phyloP scores from a whole-genome alignment of 805 yeast species.

The Candida maesae region DNA sequence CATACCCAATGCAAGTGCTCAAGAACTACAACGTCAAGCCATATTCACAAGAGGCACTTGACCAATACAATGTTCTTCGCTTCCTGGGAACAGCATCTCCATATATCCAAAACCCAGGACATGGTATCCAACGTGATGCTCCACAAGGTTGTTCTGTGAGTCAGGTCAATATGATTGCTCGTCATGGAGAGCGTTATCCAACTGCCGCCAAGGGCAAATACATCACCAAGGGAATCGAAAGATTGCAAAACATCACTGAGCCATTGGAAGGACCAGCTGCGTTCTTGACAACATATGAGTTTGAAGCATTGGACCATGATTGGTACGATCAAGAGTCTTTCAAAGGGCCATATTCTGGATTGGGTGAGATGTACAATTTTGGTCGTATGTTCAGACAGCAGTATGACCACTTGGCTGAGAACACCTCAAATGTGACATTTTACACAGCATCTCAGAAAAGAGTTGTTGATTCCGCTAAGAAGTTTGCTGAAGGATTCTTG shows the following conservation, averaged over 20 bases:
- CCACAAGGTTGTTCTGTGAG: constrained; percentile 49
- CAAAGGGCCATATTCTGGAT: constrained; percentile 50
- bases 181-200: constrained; percentile 62
- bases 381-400: constrained; percentile 47
- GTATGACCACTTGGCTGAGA: constrained; percentile 41
- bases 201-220: constrained; percentile 22
- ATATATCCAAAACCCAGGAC: constrained; percentile 45
- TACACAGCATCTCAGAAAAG: constrained; percentile 55
- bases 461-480: constrained; percentile 49
- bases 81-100: constrained; percentile 54
- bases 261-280: constrained; percentile 17
- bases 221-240: constrained; percentile 11
- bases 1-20: constrained; percentile 10
- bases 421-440: constrained; percentile 38
- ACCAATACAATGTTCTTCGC: constrained; percentile 44
- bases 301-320: constrained; percentile 37
- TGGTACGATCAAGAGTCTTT: constrained; percentile 49
- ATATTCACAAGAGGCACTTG: constrained; percentile 30
- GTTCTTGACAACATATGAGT: constrained; percentile 39
- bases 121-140: constrained; percentile 48
- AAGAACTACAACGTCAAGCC: constrained; percentile 16
- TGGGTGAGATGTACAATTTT: constrained; percentile 42
- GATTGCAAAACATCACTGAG: constrained; percentile 37
- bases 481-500: constrained; percentile 56
- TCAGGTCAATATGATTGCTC: constrained; percentile 48